Percentiles rank a stretch among this genome's conserved stretches.
Evolutionary conservation across 345 rosid genomes (phyloP).

Genomic region (Clausena lansium): DNA sequence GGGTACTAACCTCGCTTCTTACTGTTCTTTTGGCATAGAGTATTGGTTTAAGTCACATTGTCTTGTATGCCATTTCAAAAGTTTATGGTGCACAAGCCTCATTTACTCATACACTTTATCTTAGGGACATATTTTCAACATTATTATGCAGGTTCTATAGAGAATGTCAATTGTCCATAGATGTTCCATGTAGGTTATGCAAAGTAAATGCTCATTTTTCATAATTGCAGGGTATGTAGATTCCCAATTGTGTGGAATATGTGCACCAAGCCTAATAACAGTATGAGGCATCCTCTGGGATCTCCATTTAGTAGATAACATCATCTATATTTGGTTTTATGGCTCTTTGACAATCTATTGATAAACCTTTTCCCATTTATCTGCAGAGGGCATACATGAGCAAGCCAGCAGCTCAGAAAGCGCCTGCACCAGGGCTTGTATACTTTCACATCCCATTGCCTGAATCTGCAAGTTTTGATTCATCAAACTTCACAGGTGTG

Average conservation of each 20-base stretch:
- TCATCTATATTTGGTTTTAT: background rate
- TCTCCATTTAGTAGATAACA: background rate
- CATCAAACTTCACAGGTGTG: constrained; percentile 65
- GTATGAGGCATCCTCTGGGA: background rate
- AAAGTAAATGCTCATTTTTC: background rate
- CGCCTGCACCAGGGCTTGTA: constrained; percentile 79
- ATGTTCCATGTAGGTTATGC: background rate
- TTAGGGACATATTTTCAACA: background rate
- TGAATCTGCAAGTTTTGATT: constrained; percentile 55
- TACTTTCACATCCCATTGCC: constrained; percentile 93
- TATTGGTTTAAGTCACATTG: background rate
- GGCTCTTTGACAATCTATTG: background rate
- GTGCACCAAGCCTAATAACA: background rate
- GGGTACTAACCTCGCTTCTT: constrained; percentile 33
- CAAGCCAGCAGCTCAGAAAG: constrained; percentile 54
- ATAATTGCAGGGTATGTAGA: background rate
- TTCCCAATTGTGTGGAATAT: background rate
- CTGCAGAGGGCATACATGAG: constrained; percentile 59
- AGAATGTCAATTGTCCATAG: background rate
- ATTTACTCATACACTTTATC: background rate
- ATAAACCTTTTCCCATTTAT: background rate
- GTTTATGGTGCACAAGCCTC: background rate
- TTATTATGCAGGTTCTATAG: background rate
- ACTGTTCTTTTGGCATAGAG: background rate
- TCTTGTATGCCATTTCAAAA: background rate